phyloP scores from a whole-genome alignment of 1,284 basidiomycete species.

The Takashimella tepidaria region DNA sequence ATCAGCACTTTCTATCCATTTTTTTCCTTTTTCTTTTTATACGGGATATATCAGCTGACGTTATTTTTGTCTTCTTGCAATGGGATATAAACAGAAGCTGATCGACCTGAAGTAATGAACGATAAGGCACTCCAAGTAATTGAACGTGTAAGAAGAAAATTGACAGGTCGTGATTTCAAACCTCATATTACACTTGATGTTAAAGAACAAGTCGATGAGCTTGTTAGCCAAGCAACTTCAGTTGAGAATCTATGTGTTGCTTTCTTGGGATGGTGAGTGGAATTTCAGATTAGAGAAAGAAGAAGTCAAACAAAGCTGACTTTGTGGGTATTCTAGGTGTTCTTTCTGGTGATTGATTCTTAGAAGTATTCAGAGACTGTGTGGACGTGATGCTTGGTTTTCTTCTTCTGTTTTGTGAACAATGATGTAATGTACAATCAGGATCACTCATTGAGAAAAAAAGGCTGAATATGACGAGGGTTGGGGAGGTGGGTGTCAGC shows the following conservation, averaged over 20 bases:
- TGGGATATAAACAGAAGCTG: conserved; percentile 28
- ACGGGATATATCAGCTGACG: neutral
- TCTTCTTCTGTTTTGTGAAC: too few species aligned
- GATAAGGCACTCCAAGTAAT: conserved; percentile 84
- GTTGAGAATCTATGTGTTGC: conserved; percentile 92
- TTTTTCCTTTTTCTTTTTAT: neutral
- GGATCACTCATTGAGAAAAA: too few species aligned
- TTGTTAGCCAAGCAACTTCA: conserved; percentile 84
- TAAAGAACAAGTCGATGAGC: conserved; percentile 74
- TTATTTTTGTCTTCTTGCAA: neutral
- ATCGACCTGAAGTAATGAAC: conserved; percentile 75
- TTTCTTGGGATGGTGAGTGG: conserved; percentile 86
- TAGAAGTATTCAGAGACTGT: too few species aligned
- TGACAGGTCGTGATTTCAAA: conserved; percentile 84
- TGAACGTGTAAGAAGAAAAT: conserved; percentile 86
- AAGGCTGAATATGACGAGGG: too few species aligned
- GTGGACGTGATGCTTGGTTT: too few species aligned
- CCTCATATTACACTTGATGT: conserved; percentile 69
- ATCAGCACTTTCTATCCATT: neutral
- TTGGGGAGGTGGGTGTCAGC: too few species aligned
- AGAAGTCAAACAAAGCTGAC: conserved; percentile 25
- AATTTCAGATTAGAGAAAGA: conserved; percentile 4
- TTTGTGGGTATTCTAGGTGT: conserved; percentile 21
- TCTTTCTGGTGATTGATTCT: neutral
- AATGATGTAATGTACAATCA: too few species aligned